Evolutionary conservation across 2,329 filamentous ascomycete genomes (phyloP).

Genomic region (Zymoseptoria ardabiliae): DNA sequence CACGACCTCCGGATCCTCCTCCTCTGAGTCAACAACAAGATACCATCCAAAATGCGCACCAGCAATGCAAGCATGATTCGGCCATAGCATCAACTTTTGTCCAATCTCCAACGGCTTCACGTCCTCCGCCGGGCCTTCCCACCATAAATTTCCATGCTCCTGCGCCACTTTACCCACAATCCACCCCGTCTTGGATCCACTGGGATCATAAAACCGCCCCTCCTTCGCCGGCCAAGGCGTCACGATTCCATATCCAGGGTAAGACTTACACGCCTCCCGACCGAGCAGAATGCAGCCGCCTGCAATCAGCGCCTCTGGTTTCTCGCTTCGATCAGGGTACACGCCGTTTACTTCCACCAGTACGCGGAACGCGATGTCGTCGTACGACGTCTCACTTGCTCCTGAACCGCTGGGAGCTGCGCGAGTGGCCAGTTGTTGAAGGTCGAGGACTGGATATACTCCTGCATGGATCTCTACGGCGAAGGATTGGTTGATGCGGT

Average conservation of each 20-base stretch:
- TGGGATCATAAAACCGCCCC: constrained; percentile 28
- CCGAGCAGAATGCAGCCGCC: constrained; percentile 64
- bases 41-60: constrained; percentile 67
- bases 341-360: constrained; percentile 64
- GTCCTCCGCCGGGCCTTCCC: constrained; percentile 42
- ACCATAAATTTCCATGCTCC: constrained; percentile 68
- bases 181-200: constrained; percentile 47
- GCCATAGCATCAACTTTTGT: constrained; percentile 64
- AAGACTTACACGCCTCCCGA: constrained; percentile 64
- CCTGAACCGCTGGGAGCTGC: constrained; percentile 40
- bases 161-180: constrained; percentile 66
- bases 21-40: constrained; percentile 60
- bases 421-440: constrained; percentile 71
- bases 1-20: constrained; percentile 53
- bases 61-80: constrained; percentile 74
- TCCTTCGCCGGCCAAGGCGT: constrained; percentile 47
- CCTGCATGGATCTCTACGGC: constrained; percentile 66
- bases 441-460: constrained; percentile 67
- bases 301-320: constrained; percentile 60
- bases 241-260: constrained; percentile 64
- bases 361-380: constrained; percentile 59
- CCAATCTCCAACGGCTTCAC: constrained; percentile 50
- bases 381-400: constrained; percentile 34
- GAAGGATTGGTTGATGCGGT: constrained; percentile 28
- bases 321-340: constrained; percentile 52